Conservation (phyloP, 1,284 basidiomycete species). For the Cutaneotrichosporon arboriforme region DNA sequence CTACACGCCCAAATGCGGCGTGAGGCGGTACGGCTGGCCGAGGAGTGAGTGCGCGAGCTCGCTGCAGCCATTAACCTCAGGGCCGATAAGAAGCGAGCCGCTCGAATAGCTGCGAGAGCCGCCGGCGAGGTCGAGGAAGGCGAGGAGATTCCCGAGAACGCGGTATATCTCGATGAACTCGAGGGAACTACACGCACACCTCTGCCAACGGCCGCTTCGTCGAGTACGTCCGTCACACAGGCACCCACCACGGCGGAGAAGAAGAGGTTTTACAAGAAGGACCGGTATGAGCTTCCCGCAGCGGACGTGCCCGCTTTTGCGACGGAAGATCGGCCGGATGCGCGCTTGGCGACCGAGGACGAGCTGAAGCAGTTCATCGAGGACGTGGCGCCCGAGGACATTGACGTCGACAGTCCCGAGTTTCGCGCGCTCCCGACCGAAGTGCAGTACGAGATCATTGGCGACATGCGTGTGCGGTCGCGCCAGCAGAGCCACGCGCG, state of each 20-base stretch:
- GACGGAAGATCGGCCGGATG: slow-evolving; percentile 62
- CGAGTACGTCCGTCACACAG: background rate
- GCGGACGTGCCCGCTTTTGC: slow-evolving; percentile 51
- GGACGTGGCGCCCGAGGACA: slow-evolving; percentile 84
- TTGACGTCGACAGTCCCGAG: slow-evolving; percentile 79
- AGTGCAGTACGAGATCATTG: slow-evolving; percentile 96
- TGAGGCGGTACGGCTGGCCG: slow-evolving; percentile 74
- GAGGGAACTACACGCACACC: slow-evolving; percentile 44
- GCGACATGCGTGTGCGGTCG: slow-evolving; percentile 87
- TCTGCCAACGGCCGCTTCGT: background rate
- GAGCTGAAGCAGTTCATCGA: slow-evolving; percentile 86
- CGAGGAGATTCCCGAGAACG: slow-evolving; percentile 58
- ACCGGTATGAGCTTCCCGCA: slow-evolving; percentile 76
- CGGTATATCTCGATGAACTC: slow-evolving; percentile 80
- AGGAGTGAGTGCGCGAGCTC: slow-evolving; percentile 40
- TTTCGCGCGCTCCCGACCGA: slow-evolving; percentile 92
- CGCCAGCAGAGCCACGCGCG: slow-evolving; percentile 89
- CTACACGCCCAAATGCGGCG: slow-evolving; percentile 89
- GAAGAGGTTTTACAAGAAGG: slow-evolving; percentile 51
- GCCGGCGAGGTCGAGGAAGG: slow-evolving; percentile 33
- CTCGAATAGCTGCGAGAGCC: slow-evolving; percentile 8
- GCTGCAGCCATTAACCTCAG: slow-evolving; percentile 1
- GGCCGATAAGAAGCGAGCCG: slow-evolving; percentile 33
- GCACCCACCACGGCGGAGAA: slow-evolving; percentile 25
- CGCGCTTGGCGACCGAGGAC: slow-evolving; percentile 86